Evolutionary conservation across 139 green algal species (phyloP), one percentile per base, ranked within the genome.

Genomic region (Chlamydomonas incerta): DNA sequence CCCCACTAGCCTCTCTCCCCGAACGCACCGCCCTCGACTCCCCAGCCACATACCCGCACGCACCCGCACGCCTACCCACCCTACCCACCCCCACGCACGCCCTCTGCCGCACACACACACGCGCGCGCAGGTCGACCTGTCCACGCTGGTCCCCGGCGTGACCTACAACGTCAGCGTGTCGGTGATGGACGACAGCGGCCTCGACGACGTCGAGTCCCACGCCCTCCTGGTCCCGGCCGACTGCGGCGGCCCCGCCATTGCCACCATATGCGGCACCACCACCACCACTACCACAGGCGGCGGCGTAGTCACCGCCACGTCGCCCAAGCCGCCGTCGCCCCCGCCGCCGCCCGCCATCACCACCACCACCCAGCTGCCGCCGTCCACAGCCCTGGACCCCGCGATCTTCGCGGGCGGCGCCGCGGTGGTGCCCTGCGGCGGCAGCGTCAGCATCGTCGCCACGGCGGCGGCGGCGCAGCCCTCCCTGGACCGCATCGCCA

Each of bases 141-240:
- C 72, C 11, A 65, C 26, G 3, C 46, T 79, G 24, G 72, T 47
- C 2, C 29, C 29, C 18, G 47, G 47, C 26, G 72, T 79, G 4
- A 79, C 72, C 26, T 79, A 79, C 72, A 79, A 46, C 47, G 72
- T 66, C 13, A 66, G 24, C 13, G 46, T 79, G 47, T 15, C 47
- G 41, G 72, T 79, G 11, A 31, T n/a, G 0, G 72, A 79, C 26
- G 17, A 37, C 9, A 66, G 47, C 47, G 72, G 66, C 28, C 26
- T 79, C 8, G 72, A 79, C 10, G 72, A 79, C 72, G 37, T 10
- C n/a, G 2, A 47, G 18, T 46, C 50, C 47, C 17, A 13, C 20
- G 2, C 47, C 28, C 72, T 79, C 15, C 21, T 14, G 20, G 72
- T 79, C 13, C 72, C 47, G 26, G 18, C 72, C 46, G 72, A 23